Conservation (phyloP, 2,329 filamentous ascomycete genomes). For the Pseudocercospora fuligena region DNA sequence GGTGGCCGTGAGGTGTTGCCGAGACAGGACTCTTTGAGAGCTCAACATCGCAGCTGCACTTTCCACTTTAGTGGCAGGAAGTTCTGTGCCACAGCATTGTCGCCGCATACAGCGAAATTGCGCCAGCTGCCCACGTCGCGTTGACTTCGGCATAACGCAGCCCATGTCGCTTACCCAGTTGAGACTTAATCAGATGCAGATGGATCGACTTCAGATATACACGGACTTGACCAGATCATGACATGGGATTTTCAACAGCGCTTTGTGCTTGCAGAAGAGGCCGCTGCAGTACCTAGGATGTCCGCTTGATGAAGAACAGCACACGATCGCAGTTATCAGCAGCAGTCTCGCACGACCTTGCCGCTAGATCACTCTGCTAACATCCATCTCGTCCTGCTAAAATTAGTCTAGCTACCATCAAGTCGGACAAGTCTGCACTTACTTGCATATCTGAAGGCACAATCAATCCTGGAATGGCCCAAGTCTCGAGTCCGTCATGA, state of each 20-base stretch:
- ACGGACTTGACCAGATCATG: neutral
- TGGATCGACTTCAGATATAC: neutral
- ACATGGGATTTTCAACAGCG: too few species aligned
- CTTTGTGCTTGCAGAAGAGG: neutral
- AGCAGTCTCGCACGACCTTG: too few species aligned
- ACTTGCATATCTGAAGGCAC: constrained; percentile 21
- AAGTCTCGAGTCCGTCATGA: constrained; percentile 23
- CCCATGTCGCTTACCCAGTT: neutral
- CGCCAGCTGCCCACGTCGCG: neutral
- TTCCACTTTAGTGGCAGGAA: neutral
- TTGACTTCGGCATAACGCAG: neutral
- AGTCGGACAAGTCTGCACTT: neutral
- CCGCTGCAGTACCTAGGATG: neutral
- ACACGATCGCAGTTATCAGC: too few species aligned
- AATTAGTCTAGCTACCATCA: neutral
- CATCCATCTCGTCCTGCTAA: constrained; percentile 21
- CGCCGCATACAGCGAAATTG: neutral
- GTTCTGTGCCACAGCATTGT: neutral
- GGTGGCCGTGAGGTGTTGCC: too few species aligned
- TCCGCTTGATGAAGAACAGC: neutral
- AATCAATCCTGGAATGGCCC: constrained; percentile 15
- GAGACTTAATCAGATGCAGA: neutral
- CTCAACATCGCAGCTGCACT: neutral
- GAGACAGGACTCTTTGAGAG: neutral
- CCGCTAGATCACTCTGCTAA: constrained; percentile 14